phyloP scores from a whole-genome alignment of 129 eudicot species.

The Pseudognaphalium luteoalbum region DNA sequence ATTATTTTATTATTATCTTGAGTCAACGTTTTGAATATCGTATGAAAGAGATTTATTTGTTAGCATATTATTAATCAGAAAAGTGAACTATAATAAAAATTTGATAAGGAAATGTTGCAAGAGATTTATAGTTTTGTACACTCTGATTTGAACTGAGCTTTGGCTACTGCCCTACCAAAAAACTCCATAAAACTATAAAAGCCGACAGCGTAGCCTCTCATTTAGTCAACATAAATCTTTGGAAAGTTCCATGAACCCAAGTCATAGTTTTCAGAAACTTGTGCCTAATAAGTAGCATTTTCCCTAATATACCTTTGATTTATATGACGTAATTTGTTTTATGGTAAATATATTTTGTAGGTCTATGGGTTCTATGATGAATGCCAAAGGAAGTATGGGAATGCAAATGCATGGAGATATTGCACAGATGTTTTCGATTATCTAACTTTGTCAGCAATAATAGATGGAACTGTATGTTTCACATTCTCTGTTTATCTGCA shows the following conservation, averaged over 20 bases:
- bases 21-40: neutral
- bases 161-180: neutral
- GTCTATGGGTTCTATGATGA: slow-evolving; percentile 98
- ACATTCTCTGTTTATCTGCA: neutral
- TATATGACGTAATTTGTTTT: neutral
- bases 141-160: neutral
- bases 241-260: neutral
- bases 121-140: neutral
- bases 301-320: neutral
- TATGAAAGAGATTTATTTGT: neutral
- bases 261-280: neutral
- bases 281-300: neutral
- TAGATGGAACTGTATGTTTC: slow-evolving; percentile 81
- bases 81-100: neutral
- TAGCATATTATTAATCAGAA: neutral
- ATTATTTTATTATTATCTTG: neutral
- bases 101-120: neutral
- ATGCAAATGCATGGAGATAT: slow-evolving; percentile 99
- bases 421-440: slow-evolving; percentile 99
- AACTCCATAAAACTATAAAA: neutral
- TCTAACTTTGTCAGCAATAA: slow-evolving; percentile 92
- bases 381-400: slow-evolving; percentile 97
- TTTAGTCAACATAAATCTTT: neutral
- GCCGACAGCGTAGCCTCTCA: neutral
- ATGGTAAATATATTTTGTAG: slow-evolving; percentile 32